A percentile compares a stretch with the other conserved stretches of the same genome.
Evolutionary conservation across 1,139 yeast species (phyloP).

Genomic region (Scheffersomyces illinoinensis): DNA sequence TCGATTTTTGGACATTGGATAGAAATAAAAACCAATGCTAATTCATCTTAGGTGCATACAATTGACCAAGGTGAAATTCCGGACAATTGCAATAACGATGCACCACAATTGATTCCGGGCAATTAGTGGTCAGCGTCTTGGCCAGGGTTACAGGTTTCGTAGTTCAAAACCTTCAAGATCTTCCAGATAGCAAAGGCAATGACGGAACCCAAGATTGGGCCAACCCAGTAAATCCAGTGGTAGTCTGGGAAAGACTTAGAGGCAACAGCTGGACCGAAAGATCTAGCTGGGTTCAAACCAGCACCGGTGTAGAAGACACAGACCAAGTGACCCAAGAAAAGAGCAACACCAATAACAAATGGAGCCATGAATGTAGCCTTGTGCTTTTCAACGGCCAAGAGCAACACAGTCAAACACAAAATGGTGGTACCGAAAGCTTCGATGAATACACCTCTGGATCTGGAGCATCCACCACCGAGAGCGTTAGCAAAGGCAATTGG

Average conservation of each 20-base stretch:
- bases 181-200: constrained; percentile 72
- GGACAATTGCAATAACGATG: constrained; percentile 1
- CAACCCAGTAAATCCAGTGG: constrained; percentile 94
- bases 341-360: constrained; percentile 76
- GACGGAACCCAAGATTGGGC: constrained; percentile 71
- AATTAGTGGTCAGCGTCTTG: constrained; percentile 48
- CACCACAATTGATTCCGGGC: background rate
- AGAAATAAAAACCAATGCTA: background rate
- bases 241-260: constrained; percentile 71
- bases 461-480: constrained; percentile 72
- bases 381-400: constrained; percentile 84
- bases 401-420: constrained; percentile 73
- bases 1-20: background rate
- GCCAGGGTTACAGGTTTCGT: constrained; percentile 73
- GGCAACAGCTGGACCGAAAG: constrained; percentile 83
- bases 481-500: constrained; percentile 69
- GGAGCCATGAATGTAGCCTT: constrained; percentile 81
- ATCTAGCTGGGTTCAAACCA: constrained; percentile 89
- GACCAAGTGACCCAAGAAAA: constrained; percentile 80
- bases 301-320: constrained; percentile 89
- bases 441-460: constrained; percentile 73
- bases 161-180: constrained; percentile 62
- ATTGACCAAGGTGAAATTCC: background rate
- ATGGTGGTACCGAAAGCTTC: constrained; percentile 82
- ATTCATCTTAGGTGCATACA: background rate